These are phyloP conservation scores for Peronospora destructor DNA, from an alignment of 352 stramenopile species.

Conservation along the genomic window DNA sequence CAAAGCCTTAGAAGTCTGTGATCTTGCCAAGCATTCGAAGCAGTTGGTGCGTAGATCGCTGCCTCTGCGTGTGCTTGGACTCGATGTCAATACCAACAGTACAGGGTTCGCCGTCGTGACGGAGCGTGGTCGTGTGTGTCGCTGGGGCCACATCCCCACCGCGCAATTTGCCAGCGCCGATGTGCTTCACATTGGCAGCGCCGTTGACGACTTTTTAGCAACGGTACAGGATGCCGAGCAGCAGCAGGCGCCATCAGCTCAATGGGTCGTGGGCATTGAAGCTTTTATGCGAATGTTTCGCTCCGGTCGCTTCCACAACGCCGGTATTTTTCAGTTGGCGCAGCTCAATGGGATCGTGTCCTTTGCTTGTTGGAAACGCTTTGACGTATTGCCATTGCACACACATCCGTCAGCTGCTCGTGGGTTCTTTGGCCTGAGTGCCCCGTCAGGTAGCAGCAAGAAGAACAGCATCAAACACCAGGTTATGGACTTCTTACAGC, in stretches of 20 bases:
- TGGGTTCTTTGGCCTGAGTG: constrained; percentile 43
- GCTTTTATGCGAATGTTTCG: constrained; percentile 83
- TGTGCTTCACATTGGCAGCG: constrained; percentile 53
- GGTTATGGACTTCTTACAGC: constrained; percentile 56
- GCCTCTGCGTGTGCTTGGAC: constrained; percentile 53
- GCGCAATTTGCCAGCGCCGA: constrained; percentile 53
- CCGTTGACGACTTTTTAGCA: constrained; percentile 39
- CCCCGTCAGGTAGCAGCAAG: constrained; percentile 17
- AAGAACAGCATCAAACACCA: constrained; percentile 57
- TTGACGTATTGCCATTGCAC: constrained; percentile 44
- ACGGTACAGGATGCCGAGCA: constrained; percentile 27
- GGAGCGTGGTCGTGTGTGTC: constrained; percentile 39
- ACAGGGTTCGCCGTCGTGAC: constrained; percentile 69
- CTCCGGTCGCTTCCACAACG: constrained; percentile 69
- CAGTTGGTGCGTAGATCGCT: constrained; percentile 27
- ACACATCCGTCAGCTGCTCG: constrained; percentile 73
- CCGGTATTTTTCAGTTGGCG: constrained; percentile 79
- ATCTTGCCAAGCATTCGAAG: constrained; percentile 18
- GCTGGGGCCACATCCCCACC: constrained; percentile 58
- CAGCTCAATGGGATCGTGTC: constrained; percentile 84
- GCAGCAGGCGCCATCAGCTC: constrained; percentile 1
- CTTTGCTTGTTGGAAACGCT: constrained; percentile 66
- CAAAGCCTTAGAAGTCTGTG: constrained; percentile 37
- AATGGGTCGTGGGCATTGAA: constrained; percentile 77
- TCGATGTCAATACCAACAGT: constrained; percentile 84